phyloP scores from a whole-genome alignment of 2,329 filamentous ascomycete genomes.

The Claviceps paspali region DNA sequence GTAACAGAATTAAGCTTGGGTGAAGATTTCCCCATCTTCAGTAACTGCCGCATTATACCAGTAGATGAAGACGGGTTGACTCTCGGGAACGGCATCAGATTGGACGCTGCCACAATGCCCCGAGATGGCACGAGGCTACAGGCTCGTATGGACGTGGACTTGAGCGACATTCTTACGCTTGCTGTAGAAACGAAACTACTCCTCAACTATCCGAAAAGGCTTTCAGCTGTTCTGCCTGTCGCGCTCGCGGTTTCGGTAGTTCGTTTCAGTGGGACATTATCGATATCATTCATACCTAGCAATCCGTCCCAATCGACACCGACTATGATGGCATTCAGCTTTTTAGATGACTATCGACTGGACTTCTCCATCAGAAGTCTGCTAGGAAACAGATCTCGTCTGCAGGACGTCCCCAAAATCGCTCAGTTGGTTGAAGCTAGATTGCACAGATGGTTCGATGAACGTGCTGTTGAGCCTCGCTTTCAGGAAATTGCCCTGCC shows the following conservation, averaged over 20 bases:
- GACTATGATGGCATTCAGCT: conserved; percentile 89
- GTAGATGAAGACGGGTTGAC: conserved; percentile 64
- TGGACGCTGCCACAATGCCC: conserved; percentile 35
- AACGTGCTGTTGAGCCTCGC: conserved; percentile 68
- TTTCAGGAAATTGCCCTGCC: conserved; percentile 79
- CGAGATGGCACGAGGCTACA: conserved; percentile 64
- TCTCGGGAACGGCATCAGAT: conserved; percentile 34
- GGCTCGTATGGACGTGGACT: conserved; percentile 90
- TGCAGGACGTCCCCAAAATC: conserved; percentile 81
- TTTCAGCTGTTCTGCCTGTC: conserved; percentile 80
- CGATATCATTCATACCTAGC: conserved; percentile 79
- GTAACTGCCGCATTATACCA: conserved; percentile 90
- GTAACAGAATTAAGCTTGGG: conserved; percentile 89
- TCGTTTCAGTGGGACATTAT: conserved; percentile 85
- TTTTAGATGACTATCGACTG: conserved; percentile 74
- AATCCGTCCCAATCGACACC: conserved; percentile 53
- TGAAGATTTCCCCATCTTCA: conserved; percentile 97
- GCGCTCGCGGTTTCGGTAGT: conserved; percentile 84
- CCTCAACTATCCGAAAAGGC: conserved; percentile 84
- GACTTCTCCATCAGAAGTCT: conserved; percentile 71
- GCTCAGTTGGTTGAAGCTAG: conserved; percentile 68
- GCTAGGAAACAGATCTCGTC: conserved; percentile 60
- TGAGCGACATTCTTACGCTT: conserved; percentile 90
- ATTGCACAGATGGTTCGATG: conserved; percentile 77
- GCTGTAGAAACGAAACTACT: conserved; percentile 88